Evolutionary conservation across 257 asterid species (phyloP).

Genomic region (Jacaranda copaia): DNA sequence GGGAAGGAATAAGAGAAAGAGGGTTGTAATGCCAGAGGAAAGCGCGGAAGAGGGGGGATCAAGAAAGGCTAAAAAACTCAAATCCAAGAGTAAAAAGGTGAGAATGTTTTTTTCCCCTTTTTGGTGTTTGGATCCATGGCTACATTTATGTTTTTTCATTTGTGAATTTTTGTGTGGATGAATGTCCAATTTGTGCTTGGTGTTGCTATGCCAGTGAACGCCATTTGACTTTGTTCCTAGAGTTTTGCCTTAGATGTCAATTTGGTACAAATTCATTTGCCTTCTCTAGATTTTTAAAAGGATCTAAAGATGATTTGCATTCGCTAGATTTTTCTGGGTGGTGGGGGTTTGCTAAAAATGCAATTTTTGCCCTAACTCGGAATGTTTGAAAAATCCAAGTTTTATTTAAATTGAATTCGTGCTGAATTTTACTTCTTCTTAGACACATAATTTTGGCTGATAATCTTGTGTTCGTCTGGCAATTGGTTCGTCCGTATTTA

Average conservation of each 20-base stretch:
- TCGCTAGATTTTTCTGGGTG: background rate
- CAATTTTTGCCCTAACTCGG: background rate
- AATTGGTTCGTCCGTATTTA: constrained; percentile 16
- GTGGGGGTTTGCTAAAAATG: constrained; percentile 10
- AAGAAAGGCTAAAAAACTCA: constrained; percentile 46
- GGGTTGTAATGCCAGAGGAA: constrained; percentile 40
- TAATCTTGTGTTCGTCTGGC: background rate
- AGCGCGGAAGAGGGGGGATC: constrained; percentile 48
- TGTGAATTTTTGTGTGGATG: constrained; percentile 31
- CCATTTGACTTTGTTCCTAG: constrained; percentile 12
- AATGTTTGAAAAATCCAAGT: constrained; percentile 23
- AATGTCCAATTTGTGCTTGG: background rate
- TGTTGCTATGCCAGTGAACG: constrained; percentile 24
- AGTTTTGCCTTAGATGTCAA: constrained; percentile 14
- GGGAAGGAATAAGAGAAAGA: constrained; percentile 40
- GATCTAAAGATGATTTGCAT: constrained; percentile 17
- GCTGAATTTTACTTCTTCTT: background rate
- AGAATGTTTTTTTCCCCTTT: constrained; percentile 26
- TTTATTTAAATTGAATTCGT: background rate
- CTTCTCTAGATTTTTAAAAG: constrained; percentile 22
- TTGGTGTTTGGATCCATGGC: constrained; percentile 41
- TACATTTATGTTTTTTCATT: background rate
- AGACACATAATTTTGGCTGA: background rate
- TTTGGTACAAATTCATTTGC: background rate
- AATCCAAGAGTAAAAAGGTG: constrained; percentile 67